Conservation (phyloP, 257 asterid species). For the Coffea eugenioides region DNA sequence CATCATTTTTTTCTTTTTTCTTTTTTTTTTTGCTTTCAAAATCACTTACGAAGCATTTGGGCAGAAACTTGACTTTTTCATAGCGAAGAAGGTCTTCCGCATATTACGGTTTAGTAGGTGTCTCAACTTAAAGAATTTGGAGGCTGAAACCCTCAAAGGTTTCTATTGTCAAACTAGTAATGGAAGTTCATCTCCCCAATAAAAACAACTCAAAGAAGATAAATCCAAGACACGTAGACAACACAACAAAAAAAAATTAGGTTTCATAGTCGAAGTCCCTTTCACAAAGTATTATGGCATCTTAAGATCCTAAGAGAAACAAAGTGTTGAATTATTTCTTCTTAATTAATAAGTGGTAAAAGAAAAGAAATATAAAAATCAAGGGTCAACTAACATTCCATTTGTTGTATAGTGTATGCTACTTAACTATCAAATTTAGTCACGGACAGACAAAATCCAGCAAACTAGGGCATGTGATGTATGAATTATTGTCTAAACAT, state of each 20-base stretch:
- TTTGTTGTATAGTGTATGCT: neutral
- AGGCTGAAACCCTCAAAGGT: neutral
- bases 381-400: neutral
- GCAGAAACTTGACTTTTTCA: no score
- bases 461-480: conserved; percentile 20
- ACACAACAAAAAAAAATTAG: neutral
- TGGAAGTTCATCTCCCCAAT: neutral
- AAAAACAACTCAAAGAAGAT: neutral
- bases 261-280: neutral
- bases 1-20: no score
- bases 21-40: no score
- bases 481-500: neutral
- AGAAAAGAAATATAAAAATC: neutral
- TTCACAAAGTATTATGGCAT: neutral
- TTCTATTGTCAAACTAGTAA: neutral
- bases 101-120: neutral
- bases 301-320: neutral
- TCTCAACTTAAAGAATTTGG: neutral
- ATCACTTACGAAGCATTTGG: no score
- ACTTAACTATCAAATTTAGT: neutral
- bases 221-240: neutral
- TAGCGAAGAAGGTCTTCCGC: no score
- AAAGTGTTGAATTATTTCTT: neutral
- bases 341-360: neutral
- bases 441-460: conserved; percentile 19